phyloP scores from a whole-genome alignment of 805 yeast genomes.

The Starmera dryadoides region DNA sequence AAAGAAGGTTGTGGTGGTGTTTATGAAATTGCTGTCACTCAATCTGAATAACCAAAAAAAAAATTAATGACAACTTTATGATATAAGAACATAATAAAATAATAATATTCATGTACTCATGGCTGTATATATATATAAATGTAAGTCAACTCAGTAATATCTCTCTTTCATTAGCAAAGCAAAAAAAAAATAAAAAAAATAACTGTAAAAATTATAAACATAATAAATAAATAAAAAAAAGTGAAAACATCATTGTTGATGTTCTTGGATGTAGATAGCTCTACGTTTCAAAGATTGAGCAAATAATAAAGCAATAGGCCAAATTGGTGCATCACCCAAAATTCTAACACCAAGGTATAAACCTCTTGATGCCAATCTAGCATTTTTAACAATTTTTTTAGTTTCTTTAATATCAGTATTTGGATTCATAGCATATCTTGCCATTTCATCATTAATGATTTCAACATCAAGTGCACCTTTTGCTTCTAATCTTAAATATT shows the following conservation, averaged over 20 bases:
- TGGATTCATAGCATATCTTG: slow-evolving; percentile 39
- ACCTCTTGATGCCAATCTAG: slow-evolving; percentile 47
- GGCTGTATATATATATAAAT: no score
- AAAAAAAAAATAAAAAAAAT: no score
- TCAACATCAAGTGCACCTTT: slow-evolving; percentile 53
- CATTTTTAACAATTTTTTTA: slow-evolving; percentile 37
- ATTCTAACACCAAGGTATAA: slow-evolving; percentile 68
- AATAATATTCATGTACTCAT: no score
- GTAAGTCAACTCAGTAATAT: no score
- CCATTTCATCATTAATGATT: slow-evolving; percentile 40
- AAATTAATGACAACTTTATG: no score
- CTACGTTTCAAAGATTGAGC: slow-evolving; percentile 74
- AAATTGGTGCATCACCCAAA: slow-evolving; percentile 77
- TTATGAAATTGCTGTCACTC: no score
- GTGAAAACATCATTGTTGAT: background rate
- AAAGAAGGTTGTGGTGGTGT: background rate
- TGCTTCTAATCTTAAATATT: slow-evolving; percentile 49
- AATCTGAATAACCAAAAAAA: no score
- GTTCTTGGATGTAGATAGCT: slow-evolving; percentile 31
- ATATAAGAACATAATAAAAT: no score
- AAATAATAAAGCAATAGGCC: slow-evolving; percentile 76
- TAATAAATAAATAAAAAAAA: background rate
- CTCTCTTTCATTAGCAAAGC: no score
- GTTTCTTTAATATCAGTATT: slow-evolving; percentile 35
- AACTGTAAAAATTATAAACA: background rate